These are phyloP conservation scores for Reutealis trisperma DNA, from an alignment of 345 rosid species.

Conservation along the genomic window DNA sequence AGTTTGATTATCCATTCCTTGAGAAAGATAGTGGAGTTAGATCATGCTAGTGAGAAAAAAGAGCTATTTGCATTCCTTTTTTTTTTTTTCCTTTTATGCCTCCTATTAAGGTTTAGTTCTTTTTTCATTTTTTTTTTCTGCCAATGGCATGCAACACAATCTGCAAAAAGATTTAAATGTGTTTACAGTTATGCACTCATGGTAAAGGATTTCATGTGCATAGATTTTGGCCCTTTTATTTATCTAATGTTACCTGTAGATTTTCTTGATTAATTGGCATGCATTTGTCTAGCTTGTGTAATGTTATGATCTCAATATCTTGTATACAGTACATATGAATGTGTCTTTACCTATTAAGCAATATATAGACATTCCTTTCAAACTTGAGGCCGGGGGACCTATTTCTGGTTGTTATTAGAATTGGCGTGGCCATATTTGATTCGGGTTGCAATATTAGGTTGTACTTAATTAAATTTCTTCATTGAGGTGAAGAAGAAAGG, in stretches of 20 bases:
- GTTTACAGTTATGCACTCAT: not conserved
- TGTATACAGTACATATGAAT: not conserved
- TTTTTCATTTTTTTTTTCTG: not conserved
- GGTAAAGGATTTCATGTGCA: not conserved
- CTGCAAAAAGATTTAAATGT: not conserved
- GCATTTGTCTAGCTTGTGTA: not conserved
- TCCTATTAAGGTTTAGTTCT: not conserved
- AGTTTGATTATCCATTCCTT: not conserved
- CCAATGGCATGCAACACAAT: not conserved
- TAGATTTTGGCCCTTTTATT: not conserved
- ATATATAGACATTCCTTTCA: not conserved
- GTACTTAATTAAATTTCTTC: not conserved
- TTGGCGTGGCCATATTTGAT: not conserved
- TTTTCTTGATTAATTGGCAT: not conserved
- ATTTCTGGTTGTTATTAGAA: not conserved
- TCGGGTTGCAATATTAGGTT: not conserved
- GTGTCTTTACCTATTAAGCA: not conserved
- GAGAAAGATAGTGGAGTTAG: constrained; percentile 4
- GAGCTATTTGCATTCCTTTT: not conserved
- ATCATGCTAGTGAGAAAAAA: constrained; percentile 14
- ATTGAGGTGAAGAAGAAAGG: not conserved
- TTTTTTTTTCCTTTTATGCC: not conserved
- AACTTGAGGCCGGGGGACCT: not conserved
- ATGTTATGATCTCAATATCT: not conserved
- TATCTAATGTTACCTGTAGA: not conserved